A percentile compares a stretch with the other conserved stretches of the same genome.
Conservation (phyloP, 2,329 filamentous ascomycete species). For the Xylariales sp. region DNA sequence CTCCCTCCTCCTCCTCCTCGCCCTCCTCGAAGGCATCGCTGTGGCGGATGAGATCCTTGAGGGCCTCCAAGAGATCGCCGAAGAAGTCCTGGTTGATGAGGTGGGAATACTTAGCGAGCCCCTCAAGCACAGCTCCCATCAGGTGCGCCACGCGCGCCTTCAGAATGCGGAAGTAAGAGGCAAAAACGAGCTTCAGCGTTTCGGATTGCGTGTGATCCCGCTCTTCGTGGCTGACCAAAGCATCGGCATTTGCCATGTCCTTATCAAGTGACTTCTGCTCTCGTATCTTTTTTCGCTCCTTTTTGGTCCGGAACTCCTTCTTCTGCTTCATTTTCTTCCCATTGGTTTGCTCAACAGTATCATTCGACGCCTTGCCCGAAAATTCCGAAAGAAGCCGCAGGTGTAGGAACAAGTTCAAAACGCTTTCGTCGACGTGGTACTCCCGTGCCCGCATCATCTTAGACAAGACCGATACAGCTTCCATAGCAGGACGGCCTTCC, state of each 20-base stretch:
- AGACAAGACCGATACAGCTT: conserved; percentile 77
- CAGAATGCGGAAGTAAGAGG: conserved; percentile 89
- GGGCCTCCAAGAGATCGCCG: conserved; percentile 86
- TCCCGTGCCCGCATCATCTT: conserved; percentile 94
- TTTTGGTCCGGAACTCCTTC: conserved; percentile 84
- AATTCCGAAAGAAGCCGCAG: conserved; percentile 87
- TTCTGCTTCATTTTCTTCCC: conserved; percentile 67
- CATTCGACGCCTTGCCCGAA: conserved; percentile 74
- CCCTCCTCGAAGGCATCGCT: conserved; percentile 52
- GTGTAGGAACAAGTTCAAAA: conserved; percentile 87
- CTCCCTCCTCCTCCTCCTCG: conserved; percentile 36
- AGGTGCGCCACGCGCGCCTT: conserved; percentile 77
- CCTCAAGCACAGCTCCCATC: conserved; percentile 96
- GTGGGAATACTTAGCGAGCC: conserved; percentile 87
- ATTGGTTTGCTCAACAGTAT: conserved; percentile 59
- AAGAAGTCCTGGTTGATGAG: conserved; percentile 99
- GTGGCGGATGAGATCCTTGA: conserved; percentile 86
- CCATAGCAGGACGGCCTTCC: conserved; percentile 81
- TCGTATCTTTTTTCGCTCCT: conserved; percentile 74
- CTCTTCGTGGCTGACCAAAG: conserved; percentile 86
- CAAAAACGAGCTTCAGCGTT: conserved; percentile 92
- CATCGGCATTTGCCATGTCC: conserved; percentile 90
- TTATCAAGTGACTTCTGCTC: conserved; percentile 87
- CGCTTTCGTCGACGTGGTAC: conserved; percentile 77
- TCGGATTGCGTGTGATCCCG: conserved; percentile 92